Percentiles rank a stretch among this genome's conserved stretches.
Conservation (phyloP, 139 green algal species). For the Zygnema circumcarinatum region DNA sequence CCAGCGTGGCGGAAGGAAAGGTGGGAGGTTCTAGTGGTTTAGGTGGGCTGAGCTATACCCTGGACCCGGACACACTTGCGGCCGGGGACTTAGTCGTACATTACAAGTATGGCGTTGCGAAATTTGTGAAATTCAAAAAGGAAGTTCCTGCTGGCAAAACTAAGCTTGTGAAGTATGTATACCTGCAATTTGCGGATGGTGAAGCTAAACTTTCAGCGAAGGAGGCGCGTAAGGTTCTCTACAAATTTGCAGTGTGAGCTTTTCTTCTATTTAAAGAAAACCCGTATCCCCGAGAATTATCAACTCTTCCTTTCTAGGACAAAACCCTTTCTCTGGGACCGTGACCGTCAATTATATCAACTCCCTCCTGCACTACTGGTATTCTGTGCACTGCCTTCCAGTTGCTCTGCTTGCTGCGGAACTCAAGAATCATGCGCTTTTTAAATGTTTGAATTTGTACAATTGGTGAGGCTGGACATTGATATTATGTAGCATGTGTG, state of each 20-base stretch:
- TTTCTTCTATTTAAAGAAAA: not conserved
- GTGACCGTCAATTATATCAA: not conserved
- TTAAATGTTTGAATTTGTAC: no score
- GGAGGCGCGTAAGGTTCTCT: slow-evolving; percentile 50
- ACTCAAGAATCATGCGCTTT: no score
- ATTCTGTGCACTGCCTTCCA: not conserved
- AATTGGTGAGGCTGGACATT: no score
- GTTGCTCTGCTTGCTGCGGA: not conserved
- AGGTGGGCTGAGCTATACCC: slow-evolving; percentile 20
- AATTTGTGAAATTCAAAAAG: slow-evolving; percentile 15
- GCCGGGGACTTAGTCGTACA: slow-evolving; percentile 55
- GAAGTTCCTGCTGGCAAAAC: slow-evolving; percentile 27
- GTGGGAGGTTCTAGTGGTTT: not conserved
- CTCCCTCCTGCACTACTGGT: not conserved
- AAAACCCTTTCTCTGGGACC: not conserved
- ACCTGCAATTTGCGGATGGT: slow-evolving; percentile 57
- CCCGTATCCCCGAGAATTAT: not conserved
- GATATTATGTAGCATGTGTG: no score
- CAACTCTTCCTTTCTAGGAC: not conserved
- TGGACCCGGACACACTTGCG: slow-evolving; percentile 41
- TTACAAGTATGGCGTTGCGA: slow-evolving; percentile 43
- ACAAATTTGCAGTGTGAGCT: slow-evolving; percentile 44
- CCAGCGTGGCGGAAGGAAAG: not conserved
- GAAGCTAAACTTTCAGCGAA: slow-evolving; percentile 57
- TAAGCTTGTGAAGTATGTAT: slow-evolving; percentile 31